Evolutionary conservation across 495 filamentous ascomycete species (phyloP).

Genomic region (Diplogelasinospora grovesii): DNA sequence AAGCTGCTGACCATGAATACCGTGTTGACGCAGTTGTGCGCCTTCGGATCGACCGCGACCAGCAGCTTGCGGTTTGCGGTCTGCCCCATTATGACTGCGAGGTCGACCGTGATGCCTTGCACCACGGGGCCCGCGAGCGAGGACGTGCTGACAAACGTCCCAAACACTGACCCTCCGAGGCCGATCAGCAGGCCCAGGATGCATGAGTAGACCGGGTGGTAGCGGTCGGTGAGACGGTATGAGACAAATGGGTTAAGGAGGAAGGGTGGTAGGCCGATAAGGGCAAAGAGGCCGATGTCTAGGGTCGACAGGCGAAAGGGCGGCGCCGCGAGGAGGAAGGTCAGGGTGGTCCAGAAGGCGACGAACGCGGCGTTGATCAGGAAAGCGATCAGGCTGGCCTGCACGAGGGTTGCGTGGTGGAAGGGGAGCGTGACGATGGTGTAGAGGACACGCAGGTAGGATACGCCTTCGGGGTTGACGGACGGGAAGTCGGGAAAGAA

Average conservation of each 20-base stretch:
- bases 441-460: constrained; percentile 60
- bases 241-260: constrained; percentile 6
- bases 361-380: constrained; percentile 25
- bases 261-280: constrained; percentile 52
- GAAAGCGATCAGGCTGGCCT: constrained; percentile 36
- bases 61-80: constrained; percentile 63
- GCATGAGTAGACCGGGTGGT: constrained; percentile 53
- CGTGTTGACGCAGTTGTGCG: constrained; percentile 64
- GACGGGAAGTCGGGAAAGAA: constrained; percentile 73
- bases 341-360: constrained; percentile 65
- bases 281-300: constrained; percentile 61
- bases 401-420: constrained; percentile 57
- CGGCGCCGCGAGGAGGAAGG: constrained; percentile 57
- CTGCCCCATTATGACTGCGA: constrained; percentile 61
- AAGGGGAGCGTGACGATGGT: constrained; percentile 53
- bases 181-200: constrained; percentile 46
- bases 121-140: constrained; percentile 62
- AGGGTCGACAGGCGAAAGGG: constrained; percentile 57
- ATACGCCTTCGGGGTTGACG: constrained; percentile 54
- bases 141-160: constrained; percentile 55
- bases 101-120: constrained; percentile 60
- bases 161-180: constrained; percentile 52
- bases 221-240: constrained; percentile 34
- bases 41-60: constrained; percentile 59
- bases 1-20: constrained; percentile 68